These are phyloP conservation scores for Jacaranda copaia DNA, from an alignment of 257 asterid species.

Conservation along the genomic window DNA sequence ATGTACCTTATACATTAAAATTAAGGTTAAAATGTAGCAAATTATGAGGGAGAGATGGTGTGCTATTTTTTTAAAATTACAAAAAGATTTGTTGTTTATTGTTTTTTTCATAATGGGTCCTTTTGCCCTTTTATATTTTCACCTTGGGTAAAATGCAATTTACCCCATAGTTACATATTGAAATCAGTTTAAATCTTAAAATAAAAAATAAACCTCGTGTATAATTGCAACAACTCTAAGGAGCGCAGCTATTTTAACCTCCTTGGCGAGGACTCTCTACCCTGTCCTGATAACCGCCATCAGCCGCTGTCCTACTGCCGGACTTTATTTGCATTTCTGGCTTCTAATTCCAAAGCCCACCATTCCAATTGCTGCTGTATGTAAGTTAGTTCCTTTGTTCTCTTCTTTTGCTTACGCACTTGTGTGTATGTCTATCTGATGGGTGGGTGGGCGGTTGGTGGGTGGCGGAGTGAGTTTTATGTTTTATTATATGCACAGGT, in stretches of 20 bases:
- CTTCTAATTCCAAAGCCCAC: slow-evolving; percentile 14
- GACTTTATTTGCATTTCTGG: background rate
- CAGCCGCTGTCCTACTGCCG: slow-evolving; percentile 10
- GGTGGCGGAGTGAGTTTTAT: background rate
- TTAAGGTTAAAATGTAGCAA: too few relatives aligned
- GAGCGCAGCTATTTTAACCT: background rate
- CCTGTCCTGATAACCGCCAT: background rate
- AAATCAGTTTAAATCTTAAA: too few relatives aligned
- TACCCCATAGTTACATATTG: too few relatives aligned
- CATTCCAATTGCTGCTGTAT: background rate
- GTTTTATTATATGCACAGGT: background rate
- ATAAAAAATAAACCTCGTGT: background rate
- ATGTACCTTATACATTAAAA: too few relatives aligned
- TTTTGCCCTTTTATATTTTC: too few relatives aligned
- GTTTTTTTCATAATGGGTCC: too few relatives aligned
- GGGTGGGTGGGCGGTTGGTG: background rate
- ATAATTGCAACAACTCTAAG: background rate
- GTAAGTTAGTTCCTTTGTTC: slow-evolving; percentile 7
- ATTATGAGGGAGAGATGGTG: too few relatives aligned
- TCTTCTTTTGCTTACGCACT: background rate
- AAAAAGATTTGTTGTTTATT: too few relatives aligned
- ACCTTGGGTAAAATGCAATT: too few relatives aligned
- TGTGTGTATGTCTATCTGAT: background rate
- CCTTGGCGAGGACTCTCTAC: background rate
- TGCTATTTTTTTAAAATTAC: too few relatives aligned